Percentiles rank a stretch among this genome's conserved stretches.
Evolutionary conservation across 257 asterid genomes (phyloP).

Genomic region (Nemophila menziesii): DNA sequence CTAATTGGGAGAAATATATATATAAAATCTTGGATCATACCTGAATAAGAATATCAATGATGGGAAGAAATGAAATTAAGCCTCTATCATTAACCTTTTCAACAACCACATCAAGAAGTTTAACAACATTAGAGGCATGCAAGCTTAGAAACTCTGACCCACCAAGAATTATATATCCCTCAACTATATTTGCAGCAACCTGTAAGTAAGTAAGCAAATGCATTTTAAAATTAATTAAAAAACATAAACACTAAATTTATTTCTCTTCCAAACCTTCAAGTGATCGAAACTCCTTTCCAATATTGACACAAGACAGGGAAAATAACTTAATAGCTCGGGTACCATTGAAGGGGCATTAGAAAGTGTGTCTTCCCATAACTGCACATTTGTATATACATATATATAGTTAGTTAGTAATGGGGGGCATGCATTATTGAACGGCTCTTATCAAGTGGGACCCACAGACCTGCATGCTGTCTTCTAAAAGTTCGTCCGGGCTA

Average conservation of each 20-base stretch:
- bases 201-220: constrained; percentile 26
- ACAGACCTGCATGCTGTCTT: constrained; percentile 88
- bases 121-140: constrained; percentile 66
- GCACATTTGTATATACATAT: constrained; percentile 3
- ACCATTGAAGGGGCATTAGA: constrained; percentile 79
- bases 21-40: no score
- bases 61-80: constrained; percentile 69
- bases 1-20: no score
- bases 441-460: not conserved
- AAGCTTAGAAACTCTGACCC: constrained; percentile 63
- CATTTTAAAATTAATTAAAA: constrained; percentile 7
- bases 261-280: constrained; percentile 41
- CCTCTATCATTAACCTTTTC: constrained; percentile 88
- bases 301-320: constrained; percentile 82
- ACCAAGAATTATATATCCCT: constrained; percentile 80
- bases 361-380: constrained; percentile 97
- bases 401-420: not conserved
- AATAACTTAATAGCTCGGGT: constrained; percentile 68
- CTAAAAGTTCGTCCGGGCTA: constrained; percentile 94
- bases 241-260: constrained; percentile 4
- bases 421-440: not conserved
- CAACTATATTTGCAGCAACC: constrained; percentile 82
- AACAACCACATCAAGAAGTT: constrained; percentile 80
- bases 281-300: constrained; percentile 82
- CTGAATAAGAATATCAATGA: constrained; percentile 87